Conservation (phyloP, 139 green algal species). For the Micromonas commoda region DNA sequence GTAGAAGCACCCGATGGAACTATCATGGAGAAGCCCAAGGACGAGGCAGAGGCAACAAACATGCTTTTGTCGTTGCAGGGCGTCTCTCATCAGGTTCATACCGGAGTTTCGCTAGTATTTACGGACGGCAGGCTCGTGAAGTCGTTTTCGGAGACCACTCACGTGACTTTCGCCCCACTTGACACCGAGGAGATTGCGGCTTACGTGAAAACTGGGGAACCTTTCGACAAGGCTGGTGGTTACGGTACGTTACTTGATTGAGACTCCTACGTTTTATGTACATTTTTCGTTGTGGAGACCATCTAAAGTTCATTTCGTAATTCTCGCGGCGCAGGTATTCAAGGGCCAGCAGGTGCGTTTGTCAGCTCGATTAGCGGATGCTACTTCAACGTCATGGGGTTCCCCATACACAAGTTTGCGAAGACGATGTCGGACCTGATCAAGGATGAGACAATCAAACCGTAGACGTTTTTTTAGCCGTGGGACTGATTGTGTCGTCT, state of each 20-base stretch:
- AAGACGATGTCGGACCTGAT: constrained; percentile 40
- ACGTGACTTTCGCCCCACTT: constrained; percentile 71
- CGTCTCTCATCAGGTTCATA: constrained; percentile 68
- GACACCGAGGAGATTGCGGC: constrained; percentile 49
- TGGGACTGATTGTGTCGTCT: neutral
- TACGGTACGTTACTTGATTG: constrained; percentile 35
- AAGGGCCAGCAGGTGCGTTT: constrained; percentile 69
- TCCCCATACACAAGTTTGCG: constrained; percentile 55
- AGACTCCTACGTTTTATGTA: neutral
- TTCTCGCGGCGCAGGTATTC: constrained; percentile 28
- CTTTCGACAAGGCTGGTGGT: constrained; percentile 39
- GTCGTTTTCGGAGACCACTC: constrained; percentile 60
- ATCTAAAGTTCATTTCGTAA: neutral
- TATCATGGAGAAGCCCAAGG: constrained; percentile 78
- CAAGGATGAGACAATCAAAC: neutral
- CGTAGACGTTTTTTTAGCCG: neutral
- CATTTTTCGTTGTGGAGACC: neutral
- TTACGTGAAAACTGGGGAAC: constrained; percentile 55
- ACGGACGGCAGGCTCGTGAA: constrained; percentile 22
- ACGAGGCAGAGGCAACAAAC: constrained; percentile 52
- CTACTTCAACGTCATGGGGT: constrained; percentile 90
- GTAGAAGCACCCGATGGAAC: constrained; percentile 58
- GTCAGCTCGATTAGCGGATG: constrained; percentile 69
- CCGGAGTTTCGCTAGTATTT: constrained; percentile 66
- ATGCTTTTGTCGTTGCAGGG: constrained; percentile 68